Conservation (phyloP, 2,329 filamentous ascomycete species). For the Dactylella cylindrospora region DNA sequence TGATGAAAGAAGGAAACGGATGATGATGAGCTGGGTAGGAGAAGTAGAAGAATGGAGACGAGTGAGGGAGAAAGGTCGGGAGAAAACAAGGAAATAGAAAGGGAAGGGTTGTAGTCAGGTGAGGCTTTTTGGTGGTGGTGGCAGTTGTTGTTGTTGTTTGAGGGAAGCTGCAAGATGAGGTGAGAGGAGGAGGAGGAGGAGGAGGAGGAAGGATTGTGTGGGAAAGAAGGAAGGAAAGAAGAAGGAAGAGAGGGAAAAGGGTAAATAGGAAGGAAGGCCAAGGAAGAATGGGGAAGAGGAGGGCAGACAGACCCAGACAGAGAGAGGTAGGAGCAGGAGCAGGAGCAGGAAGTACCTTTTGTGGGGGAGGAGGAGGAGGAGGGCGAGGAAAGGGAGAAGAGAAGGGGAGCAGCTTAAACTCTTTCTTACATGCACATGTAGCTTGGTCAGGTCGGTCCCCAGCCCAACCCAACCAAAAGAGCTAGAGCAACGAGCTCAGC, state of each 20-base stretch:
- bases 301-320: constrained; percentile 10
- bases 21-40: background rate
- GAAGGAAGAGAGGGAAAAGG: constrained; percentile 12
- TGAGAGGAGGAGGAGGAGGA: background rate
- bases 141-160: constrained; percentile 12
- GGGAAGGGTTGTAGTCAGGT: no score
- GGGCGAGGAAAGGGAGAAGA: no score
- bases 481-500: no score
- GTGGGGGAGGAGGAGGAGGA: no score
- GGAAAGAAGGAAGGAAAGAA: constrained; percentile 7
- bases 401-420: no score
- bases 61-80: background rate
- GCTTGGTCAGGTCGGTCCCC: no score
- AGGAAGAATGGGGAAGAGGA: constrained; percentile 22
- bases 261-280: constrained; percentile 15
- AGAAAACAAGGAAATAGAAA: no score
- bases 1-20: constrained; percentile 7
- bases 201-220: constrained; percentile 1
- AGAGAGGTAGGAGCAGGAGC: background rate
- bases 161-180: constrained; percentile 1
- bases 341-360: no score
- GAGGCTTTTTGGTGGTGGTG: constrained; percentile 5
- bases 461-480: no score
- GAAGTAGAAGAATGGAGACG: background rate
- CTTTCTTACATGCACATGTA: no score